Evolutionary conservation across 768 basidiomycete genomes (phyloP).

Genomic region (Saitozyma sp.): DNA sequence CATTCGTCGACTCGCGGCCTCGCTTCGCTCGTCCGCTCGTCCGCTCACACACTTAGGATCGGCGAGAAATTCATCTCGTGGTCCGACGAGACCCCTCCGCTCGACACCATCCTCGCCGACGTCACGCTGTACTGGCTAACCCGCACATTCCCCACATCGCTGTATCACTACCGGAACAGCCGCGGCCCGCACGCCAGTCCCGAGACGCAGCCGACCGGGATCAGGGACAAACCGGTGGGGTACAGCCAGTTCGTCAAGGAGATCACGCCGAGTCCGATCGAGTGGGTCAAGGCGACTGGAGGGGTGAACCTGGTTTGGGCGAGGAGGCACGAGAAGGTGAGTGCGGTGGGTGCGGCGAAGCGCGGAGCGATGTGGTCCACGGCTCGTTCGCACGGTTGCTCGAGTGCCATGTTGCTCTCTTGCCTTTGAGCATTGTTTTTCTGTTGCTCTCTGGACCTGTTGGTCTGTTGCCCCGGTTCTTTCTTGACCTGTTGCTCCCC

Average conservation of each 20-base stretch:
- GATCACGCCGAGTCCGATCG: constrained; percentile 35
- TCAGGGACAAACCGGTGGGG: constrained; percentile 39
- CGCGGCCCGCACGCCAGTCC: constrained; percentile 8
- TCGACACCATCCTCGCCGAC: constrained; percentile 35
- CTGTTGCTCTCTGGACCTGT: too few species aligned
- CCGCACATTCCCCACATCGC: constrained; percentile 20
- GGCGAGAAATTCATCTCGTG: constrained; percentile 51
- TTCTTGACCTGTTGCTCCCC: too few species aligned
- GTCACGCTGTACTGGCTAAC: constrained; percentile 48
- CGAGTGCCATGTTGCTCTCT: too few species aligned
- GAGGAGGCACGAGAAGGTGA: constrained; percentile 44
- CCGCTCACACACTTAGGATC: constrained; percentile 32
- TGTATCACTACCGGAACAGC: constrained; percentile 23
- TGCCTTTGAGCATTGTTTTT: too few species aligned
- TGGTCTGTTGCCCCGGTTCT: too few species aligned
- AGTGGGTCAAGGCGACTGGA: constrained; percentile 36
- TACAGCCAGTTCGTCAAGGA: constrained; percentile 49
- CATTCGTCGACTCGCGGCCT: too few species aligned
- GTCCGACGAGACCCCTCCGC: constrained; percentile 34
- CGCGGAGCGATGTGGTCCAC: too few species aligned
- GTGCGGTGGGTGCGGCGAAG: constrained; percentile 3
- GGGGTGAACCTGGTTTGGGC: constrained; percentile 44
- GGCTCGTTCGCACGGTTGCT: too few species aligned
- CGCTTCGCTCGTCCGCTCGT: too few species aligned
- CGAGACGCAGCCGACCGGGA: constrained; percentile 6